Percentiles rank a stretch among this genome's conserved stretches.
Evolutionary conservation across 495 filamentous ascomycete genomes (phyloP).

Genomic region (Lophiotrema nucula): DNA sequence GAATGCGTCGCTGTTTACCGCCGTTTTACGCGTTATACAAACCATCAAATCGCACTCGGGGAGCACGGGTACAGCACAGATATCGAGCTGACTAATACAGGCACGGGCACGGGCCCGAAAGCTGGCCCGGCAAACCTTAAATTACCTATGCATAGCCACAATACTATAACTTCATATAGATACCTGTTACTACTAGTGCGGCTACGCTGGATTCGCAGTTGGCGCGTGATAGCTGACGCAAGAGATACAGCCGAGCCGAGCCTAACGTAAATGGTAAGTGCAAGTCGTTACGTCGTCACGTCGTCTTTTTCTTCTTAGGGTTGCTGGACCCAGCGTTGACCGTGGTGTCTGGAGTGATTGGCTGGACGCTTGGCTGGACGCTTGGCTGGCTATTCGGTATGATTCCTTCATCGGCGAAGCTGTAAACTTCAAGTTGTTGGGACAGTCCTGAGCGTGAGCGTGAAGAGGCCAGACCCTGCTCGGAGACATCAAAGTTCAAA

Average conservation of each 20-base stretch:
- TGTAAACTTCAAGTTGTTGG: conserved; percentile 10
- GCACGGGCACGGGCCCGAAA: too few relatives aligned
- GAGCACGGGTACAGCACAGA: too few relatives aligned
- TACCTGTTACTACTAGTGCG: neutral
- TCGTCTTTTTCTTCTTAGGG: neutral
- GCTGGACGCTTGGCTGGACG: neutral
- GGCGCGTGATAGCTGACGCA: neutral
- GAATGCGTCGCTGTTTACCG: too few relatives aligned
- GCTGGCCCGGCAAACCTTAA: too few relatives aligned
- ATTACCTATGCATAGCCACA: too few relatives aligned
- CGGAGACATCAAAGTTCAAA: conserved; percentile 4
- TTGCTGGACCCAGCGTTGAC: neutral
- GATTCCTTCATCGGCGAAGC: conserved; percentile 13
- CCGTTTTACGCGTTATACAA: too few relatives aligned
- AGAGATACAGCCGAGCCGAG: neutral
- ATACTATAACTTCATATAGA: too few relatives aligned
- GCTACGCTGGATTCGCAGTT: neutral
- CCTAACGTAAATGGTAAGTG: neutral
- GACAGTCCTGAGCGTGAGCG: conserved; percentile 19
- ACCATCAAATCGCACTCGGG: too few relatives aligned
- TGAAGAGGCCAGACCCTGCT: conserved; percentile 12
- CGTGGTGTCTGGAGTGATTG: conserved; percentile 2
- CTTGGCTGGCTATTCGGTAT: conserved; percentile 14
- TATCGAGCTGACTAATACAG: too few relatives aligned
- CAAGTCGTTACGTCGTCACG: neutral